Evolutionary conservation across 2,329 filamentous ascomycete species (phyloP), one percentile per base, ranked within the genome.

Genomic region (Paecilomyces formosus): DNA sequence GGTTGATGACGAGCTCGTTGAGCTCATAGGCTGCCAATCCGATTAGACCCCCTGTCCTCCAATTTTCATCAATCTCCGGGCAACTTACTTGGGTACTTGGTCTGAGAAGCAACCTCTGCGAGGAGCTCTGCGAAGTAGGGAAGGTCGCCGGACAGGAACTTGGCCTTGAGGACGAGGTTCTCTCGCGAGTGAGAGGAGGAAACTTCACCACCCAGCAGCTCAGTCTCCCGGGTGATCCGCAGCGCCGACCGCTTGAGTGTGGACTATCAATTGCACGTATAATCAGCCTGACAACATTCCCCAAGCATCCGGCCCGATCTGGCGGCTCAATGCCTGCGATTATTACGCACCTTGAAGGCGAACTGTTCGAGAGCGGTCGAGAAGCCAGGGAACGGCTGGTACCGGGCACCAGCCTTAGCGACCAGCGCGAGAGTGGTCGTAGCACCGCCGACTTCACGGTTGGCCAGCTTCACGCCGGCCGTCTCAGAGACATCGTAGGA

Each of bases 61-160:
- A 56, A 59, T 45, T 13, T 9, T 21, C 39, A 54, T 54, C n/a
- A 55, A 53, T 33, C 18, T 39, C 52, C 45, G n/a, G 39, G 15
- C 15, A 11, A 72, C 77, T 68, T 74, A 87, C 85, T 75, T 62
- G 87, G 86, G 76, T 90, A 99, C 79, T 91, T 94, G 68, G 93
- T 96, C 78, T 90, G 81, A 62, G 88, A 87, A 70, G 94, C 83
- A 69, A 97, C 89, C 82, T 99, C 95, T 72, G 88, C 91, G 67
- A 99, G 85, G 65, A 99, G 84, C 82, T 99, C 94, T 71, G 92
- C 86, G 77, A 96, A 99, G 85, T 97, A 99, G 67, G 94, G 94
- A 66, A 99, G 86, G 75, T 99, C 92, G 74, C 94, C 87, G 74
- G 91, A 87, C 66, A 99, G 86, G 84, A 99, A 99, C 81, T 89